Base-by-base conservation (phyloP, 176 grass and related monocot genomes). In the Aegilops bicornis region DNA sequence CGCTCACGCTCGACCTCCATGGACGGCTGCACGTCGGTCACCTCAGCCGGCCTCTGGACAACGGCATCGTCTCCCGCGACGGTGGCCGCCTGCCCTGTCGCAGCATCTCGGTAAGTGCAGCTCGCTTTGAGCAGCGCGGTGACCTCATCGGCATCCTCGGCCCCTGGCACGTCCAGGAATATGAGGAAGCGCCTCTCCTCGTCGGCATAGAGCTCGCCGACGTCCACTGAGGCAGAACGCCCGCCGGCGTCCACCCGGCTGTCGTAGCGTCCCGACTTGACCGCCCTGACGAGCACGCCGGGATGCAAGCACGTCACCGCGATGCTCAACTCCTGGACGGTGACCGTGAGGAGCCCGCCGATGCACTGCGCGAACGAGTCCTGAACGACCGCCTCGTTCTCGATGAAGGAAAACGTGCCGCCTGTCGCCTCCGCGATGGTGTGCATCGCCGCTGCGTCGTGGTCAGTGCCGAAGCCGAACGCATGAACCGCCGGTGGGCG, bases 341-440 rank as follows among this genome's bases (percentile, higher is more conserved):
- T 11, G 22, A 73, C 70, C 37, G 70, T 15, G 0, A 73, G 39
- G 6, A 73, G 70, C 37, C 70, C 39, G 12, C 70, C 39, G 39
- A 73, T 73, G 70, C 70, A 73, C 39, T 73, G 70, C 22, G 70
- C 70, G n/a, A 73, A 73, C 0, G 70, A 73, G 39, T 73, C 70
- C 37, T 73, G 70, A 39, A 73, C 25, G 70, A 73, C n/a, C 6
- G 70, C 70, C 39, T 73, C 12, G 39, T 73, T 73, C 70, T 73
- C 70, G 12, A 73, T 73, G 39, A 73, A 45, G 70, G 70, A 73
- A 11, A 73, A 73, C 0, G 70, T 73, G 12, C 70, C 70, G 11
- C 70, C 70, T 6, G 39, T 73, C 6, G 70, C 39, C 70, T 73
- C 39, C 12, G 70, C 39, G 70, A 73, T 25, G 22, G 37, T 73